Percentiles rank a stretch among this genome's conserved stretches.
Conservation (phyloP, 495 filamentous ascomycete genomes). For the Penicillium alfredii region DNA sequence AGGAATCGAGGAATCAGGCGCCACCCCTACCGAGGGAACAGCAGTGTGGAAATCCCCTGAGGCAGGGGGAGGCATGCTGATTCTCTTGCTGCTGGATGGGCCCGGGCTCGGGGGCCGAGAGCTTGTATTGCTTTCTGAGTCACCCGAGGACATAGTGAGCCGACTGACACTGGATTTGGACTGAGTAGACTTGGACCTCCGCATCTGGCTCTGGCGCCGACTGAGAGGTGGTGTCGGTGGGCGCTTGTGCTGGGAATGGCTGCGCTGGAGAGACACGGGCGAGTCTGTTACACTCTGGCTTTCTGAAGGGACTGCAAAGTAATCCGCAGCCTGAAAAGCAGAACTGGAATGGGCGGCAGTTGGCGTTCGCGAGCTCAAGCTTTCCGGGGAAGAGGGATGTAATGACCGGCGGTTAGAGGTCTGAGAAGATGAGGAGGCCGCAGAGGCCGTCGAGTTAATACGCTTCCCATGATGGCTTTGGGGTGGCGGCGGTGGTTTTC, state of each 20-base stretch:
- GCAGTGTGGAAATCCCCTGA: conserved; percentile 9
- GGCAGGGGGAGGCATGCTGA: conserved; percentile 22
- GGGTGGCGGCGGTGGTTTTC: conserved; percentile 52
- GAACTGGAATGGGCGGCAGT: conserved; percentile 45
- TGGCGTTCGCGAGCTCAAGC: conserved; percentile 12
- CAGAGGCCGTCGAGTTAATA: conserved; percentile 39
- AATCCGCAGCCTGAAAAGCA: conserved; percentile 38
- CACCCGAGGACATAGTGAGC: conserved; percentile 23
- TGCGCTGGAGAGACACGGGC: conserved; percentile 30
- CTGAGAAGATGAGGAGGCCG: conserved; percentile 21
- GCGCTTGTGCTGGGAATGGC: conserved; percentile 36
- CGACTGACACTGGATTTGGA: conserved; percentile 31
- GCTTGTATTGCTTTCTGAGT: conserved; percentile 20
- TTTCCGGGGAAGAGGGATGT: conserved; percentile 21
- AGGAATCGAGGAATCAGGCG: conserved; percentile 8
- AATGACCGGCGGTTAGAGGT: conserved; percentile 27
- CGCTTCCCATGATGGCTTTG: conserved; percentile 63
- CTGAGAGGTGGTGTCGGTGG: conserved; percentile 47
- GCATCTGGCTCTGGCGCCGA: conserved; percentile 45
- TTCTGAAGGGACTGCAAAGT: conserved; percentile 19
- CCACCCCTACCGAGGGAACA: conserved; percentile 1
- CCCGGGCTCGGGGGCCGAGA: conserved; percentile 33
- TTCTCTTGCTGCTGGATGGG: conserved; percentile 16
- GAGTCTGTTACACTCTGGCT: conserved; percentile 12
- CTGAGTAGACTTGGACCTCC: conserved; percentile 32